Evolutionary conservation across 2,329 filamentous ascomycete genomes (phyloP).

Genomic region (Nemania abortiva): DNA sequence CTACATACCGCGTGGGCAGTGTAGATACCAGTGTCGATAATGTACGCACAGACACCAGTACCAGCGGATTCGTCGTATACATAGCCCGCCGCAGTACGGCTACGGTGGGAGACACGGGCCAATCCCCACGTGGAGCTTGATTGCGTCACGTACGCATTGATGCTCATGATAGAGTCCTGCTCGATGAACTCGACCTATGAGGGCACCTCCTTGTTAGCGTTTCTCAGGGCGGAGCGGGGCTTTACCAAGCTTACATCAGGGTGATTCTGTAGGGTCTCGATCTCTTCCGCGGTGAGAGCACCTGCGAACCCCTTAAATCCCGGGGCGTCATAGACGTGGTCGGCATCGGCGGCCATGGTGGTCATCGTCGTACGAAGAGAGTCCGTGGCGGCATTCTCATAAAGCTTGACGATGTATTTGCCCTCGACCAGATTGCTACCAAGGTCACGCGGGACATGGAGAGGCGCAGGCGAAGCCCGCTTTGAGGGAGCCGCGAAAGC

Average conservation of each 20-base stretch:
- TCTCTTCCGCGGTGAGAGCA: conserved; percentile 56
- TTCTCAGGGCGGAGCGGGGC: not conserved
- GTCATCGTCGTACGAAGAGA: conserved; percentile 51
- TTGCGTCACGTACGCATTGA: conserved; percentile 53
- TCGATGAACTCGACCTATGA: conserved; percentile 53
- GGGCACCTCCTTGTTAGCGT: conserved; percentile 29
- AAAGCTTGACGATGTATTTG: conserved; percentile 62
- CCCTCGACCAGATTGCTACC: conserved; percentile 49
- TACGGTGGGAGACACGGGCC: conserved; percentile 58
- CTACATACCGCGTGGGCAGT: conserved; percentile 55
- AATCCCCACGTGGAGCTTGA: conserved; percentile 58
- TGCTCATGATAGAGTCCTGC: conserved; percentile 51
- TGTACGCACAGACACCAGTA: conserved; percentile 60
- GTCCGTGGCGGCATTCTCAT: conserved; percentile 51
- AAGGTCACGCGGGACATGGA: conserved; percentile 47
- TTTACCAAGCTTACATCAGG: conserved; percentile 53
- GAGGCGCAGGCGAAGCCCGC: conserved; percentile 49
- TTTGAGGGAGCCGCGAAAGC: conserved; percentile 51
- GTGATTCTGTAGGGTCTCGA: conserved; percentile 56
- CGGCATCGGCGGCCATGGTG: conserved; percentile 49
- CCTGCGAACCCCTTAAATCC: conserved; percentile 59
- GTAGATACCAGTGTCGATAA: conserved; percentile 68
- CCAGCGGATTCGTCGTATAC: conserved; percentile 58
- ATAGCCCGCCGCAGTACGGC: conserved; percentile 53
- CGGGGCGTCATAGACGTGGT: conserved; percentile 49